These are phyloP conservation scores for Yamadazyma spencermartinsiae DNA, from an alignment of 1,139 yeast species.

Conservation along the genomic window DNA sequence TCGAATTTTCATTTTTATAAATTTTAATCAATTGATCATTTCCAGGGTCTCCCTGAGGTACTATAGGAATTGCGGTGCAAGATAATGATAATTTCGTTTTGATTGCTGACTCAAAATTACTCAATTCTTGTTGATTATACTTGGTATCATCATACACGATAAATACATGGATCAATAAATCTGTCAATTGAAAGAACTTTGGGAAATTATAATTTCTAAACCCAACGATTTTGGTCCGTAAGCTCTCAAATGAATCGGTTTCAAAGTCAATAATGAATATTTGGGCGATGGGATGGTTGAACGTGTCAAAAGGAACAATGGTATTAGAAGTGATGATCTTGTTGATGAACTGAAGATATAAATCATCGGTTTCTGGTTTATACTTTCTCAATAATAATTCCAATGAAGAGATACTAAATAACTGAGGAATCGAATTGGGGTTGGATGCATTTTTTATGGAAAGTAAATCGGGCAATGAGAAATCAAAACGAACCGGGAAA, in stretches of 20 bases:
- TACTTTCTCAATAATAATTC: constrained; percentile 32
- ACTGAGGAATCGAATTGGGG: constrained; percentile 22
- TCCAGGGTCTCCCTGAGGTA: constrained; percentile 7
- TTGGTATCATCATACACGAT: constrained; percentile 34
- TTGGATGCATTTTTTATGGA: constrained; percentile 28
- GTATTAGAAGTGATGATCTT: constrained; percentile 61
- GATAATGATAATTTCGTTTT: constrained; percentile 26
- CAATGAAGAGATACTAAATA: constrained; percentile 43
- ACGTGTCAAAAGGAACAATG: constrained; percentile 80
- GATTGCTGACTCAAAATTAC: constrained; percentile 34
- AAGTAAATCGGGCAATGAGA: constrained; percentile 40
- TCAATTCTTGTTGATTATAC: constrained; percentile 23
- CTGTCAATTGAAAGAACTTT: constrained; percentile 57
- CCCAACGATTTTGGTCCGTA: constrained; percentile 39
- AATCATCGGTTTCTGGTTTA: constrained; percentile 17
- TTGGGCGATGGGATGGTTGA: constrained; percentile 86
- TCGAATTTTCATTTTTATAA: constrained; percentile 34
- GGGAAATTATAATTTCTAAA: constrained; percentile 53
- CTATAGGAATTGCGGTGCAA: constrained; percentile 32
- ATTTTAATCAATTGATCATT: constrained; percentile 11
- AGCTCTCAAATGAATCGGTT: constrained; percentile 48
- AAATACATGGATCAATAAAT: constrained; percentile 50
- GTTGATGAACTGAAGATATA: constrained; percentile 63
- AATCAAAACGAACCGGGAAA: constrained; percentile 48
- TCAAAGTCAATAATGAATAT: constrained; percentile 60